Conservation (phyloP, 176 grass and related monocot species). For the Oryza glumipatula region DNA sequence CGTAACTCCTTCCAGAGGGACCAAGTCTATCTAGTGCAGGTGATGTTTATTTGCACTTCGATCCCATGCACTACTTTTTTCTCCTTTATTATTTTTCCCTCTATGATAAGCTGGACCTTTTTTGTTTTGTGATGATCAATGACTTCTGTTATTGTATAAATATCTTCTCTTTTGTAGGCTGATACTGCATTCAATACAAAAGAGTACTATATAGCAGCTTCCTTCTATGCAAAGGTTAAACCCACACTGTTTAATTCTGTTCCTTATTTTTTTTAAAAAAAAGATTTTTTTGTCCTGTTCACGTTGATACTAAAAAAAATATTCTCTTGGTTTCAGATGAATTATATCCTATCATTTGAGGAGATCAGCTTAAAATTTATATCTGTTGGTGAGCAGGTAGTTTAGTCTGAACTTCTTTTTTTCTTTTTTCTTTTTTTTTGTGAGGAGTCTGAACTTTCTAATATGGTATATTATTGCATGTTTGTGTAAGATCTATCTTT, state of each 20-base stretch:
- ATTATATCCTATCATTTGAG: slow-evolving; percentile 91
- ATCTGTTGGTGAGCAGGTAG: slow-evolving; percentile 85
- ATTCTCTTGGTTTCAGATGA: slow-evolving; percentile 68
- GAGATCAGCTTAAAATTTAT: slow-evolving; percentile 98
- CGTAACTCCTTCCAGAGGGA: slow-evolving; percentile 76
- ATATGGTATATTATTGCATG: slow-evolving; percentile 23
- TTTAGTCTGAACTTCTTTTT: slow-evolving; percentile 34
- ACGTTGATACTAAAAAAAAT: slow-evolving; percentile 21
- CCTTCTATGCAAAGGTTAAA: slow-evolving; percentile 92
- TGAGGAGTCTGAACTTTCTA: slow-evolving; percentile 33
- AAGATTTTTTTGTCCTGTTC: slow-evolving; percentile 6
- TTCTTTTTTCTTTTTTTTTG: too few relatives aligned
- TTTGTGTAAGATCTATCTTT: slow-evolving; percentile 33
- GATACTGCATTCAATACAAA: slow-evolving; percentile 86
- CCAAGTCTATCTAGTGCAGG: slow-evolving; percentile 91
- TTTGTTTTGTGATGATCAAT: slow-evolving; percentile 36
- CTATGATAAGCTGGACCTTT: slow-evolving; percentile 29
- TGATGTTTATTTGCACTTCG: slow-evolving; percentile 32
- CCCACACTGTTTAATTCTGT: slow-evolving; percentile 22
- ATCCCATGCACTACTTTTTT: not conserved
- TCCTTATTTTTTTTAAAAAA: slow-evolving; percentile 4
- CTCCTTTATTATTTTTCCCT: slow-evolving; percentile 12
- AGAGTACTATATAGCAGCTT: slow-evolving; percentile 94
- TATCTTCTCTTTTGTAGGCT: slow-evolving; percentile 60
- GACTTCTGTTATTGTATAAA: slow-evolving; percentile 23